Evolutionary conservation across 805 yeast species (phyloP).

Genomic region (Yarrowia sp.): DNA sequence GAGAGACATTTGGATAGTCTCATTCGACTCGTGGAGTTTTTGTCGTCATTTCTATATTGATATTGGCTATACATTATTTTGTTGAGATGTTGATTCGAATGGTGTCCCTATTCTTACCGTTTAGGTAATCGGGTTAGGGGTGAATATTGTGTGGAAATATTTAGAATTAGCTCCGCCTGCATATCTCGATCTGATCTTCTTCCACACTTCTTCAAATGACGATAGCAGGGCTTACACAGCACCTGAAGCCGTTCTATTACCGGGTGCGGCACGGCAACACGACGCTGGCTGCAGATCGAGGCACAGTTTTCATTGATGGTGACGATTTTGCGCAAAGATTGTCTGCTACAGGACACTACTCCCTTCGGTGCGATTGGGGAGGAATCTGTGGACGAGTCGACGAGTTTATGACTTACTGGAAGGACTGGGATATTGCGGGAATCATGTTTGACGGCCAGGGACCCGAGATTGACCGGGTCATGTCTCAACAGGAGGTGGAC

Average conservation of each 20-base stretch:
- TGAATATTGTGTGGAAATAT: no score
- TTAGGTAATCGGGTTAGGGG: no score
- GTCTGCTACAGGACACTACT: constrained; percentile 6
- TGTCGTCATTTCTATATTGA: no score
- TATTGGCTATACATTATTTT: no score
- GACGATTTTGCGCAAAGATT: constrained; percentile 1
- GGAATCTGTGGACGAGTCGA: constrained; percentile 17
- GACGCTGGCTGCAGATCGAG: neutral
- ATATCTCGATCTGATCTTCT: no score
- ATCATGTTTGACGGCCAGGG: constrained; percentile 28
- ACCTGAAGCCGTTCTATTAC: neutral
- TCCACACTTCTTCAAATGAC: neutral
- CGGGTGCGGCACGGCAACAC: neutral
- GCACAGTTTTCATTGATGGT: constrained; percentile 18
- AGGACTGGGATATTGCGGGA: constrained; percentile 10
- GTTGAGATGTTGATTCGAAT: no score
- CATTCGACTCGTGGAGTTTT: no score
- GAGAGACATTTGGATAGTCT: no score
- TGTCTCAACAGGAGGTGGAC: constrained; percentile 6
- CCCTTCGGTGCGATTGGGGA: constrained; percentile 1
- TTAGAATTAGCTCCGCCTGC: no score
- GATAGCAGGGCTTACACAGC: constrained; percentile 2
- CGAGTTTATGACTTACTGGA: neutral
- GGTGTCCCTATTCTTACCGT: no score
- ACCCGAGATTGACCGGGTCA: constrained; percentile 22